phyloP scores from a whole-genome alignment of 1,139 yeast genomes.

The Meyerozyma elateridarum region DNA sequence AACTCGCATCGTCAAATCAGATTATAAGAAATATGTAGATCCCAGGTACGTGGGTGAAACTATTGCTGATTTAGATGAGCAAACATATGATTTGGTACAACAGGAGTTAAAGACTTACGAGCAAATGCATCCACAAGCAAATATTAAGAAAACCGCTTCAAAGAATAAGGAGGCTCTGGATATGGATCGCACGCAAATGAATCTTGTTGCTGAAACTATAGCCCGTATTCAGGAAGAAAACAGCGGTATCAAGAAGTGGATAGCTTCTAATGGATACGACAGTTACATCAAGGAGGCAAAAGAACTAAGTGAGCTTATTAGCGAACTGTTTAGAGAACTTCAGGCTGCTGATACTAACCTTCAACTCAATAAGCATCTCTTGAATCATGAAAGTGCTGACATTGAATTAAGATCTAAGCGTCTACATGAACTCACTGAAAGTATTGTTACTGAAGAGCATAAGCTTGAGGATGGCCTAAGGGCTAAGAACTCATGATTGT shows the following conservation, averaged over 20 bases:
- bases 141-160: too few species aligned
- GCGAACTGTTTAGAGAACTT: conserved; percentile 19
- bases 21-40: conserved; percentile 34
- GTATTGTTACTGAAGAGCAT: conserved; percentile 35
- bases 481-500: too few species aligned
- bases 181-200: too few species aligned
- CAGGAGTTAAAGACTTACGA: too few species aligned
- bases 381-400: conserved; percentile 25
- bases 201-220: too few species aligned
- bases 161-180: too few species aligned
- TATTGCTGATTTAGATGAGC: conserved; percentile 41
- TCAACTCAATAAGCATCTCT: conserved; percentile 15
- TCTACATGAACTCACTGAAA: conserved; percentile 37
- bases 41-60: conserved; percentile 17
- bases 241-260: too few species aligned
- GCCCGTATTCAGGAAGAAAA: too few species aligned
- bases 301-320: conserved; percentile 19
- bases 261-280: too few species aligned
- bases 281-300: conserved; percentile 23
- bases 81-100: too few species aligned
- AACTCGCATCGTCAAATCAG: conserved; percentile 41
- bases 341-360: conserved; percentile 21
- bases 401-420: conserved; percentile 23
- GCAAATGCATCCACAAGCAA: too few species aligned
- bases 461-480: conserved; percentile 20